These are phyloP conservation scores for Cyclotella distinguenda DNA, from an alignment of 108 stramenopile genomes.

Conservation along the genomic window DNA sequence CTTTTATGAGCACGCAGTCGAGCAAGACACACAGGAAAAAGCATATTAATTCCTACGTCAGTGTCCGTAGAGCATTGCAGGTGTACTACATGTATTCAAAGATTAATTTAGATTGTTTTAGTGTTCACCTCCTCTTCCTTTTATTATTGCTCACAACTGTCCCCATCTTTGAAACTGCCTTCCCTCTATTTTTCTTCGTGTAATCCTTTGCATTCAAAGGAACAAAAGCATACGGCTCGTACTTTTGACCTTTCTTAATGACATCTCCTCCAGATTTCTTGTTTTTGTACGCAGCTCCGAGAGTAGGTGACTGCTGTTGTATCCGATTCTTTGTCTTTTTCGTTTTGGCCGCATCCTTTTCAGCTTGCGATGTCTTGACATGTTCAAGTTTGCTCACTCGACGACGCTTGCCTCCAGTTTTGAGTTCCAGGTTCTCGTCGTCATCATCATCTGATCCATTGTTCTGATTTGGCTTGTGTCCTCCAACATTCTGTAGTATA, in stretches of 20 bases:
- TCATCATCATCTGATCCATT: slow-evolving; percentile 32
- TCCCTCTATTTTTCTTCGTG: slow-evolving; percentile 80
- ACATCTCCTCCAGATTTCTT: slow-evolving; percentile 94
- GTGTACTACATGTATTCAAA: neutral
- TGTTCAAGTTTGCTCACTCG: slow-evolving; percentile 56
- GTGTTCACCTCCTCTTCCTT: slow-evolving; percentile 47
- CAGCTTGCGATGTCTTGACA: slow-evolving; percentile 40
- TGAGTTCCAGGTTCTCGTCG: slow-evolving; percentile 24
- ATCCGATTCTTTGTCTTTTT: slow-evolving; percentile 28
- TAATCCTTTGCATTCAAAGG: slow-evolving; percentile 86
- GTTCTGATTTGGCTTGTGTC: slow-evolving; percentile 4
- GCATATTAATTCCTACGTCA: neutral
- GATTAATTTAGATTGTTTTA: neutral
- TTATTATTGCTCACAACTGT: slow-evolving; percentile 66
- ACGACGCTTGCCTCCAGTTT: slow-evolving; percentile 35
- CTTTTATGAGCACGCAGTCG: too few species aligned
- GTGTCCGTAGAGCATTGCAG: neutral
- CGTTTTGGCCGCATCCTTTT: slow-evolving; percentile 20
- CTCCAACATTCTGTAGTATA: slow-evolving; percentile 31
- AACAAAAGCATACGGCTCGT: slow-evolving; percentile 92
- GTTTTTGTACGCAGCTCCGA: slow-evolving; percentile 82
- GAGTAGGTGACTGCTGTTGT: slow-evolving; percentile 33
- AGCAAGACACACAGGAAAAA: too few species aligned
- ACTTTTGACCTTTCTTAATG: slow-evolving; percentile 85
- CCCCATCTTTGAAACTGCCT: slow-evolving; percentile 84